A percentile compares a stretch with the other conserved stretches of the same genome.
phyloP scores from a whole-genome alignment of 352 stramenopile species.

The Thraustochytrium sp. region DNA sequence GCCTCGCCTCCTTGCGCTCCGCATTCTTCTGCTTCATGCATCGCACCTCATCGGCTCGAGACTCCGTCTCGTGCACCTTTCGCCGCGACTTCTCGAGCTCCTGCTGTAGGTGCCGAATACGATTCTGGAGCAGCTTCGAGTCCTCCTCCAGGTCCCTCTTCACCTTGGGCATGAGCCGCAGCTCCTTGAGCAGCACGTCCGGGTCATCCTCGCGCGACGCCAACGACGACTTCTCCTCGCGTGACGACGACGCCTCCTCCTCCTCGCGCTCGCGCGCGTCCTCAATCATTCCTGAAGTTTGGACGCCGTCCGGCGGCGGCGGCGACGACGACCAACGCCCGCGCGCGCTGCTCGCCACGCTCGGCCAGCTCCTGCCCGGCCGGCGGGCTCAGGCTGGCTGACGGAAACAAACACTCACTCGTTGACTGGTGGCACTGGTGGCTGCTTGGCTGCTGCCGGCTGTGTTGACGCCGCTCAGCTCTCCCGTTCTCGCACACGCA shows the following conservation, averaged over 20 bases:
- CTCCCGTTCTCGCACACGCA: no score
- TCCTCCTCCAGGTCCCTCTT: conserved; percentile 32
- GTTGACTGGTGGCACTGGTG: no score
- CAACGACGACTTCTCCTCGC: neutral
- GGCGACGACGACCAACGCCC: no score
- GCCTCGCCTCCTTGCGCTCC: neutral
- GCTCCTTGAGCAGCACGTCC: neutral
- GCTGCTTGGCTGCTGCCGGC: no score
- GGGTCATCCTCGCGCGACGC: neutral
- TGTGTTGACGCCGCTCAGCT: no score
- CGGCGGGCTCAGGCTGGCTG: no score
- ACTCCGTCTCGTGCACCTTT: conserved; percentile 26
- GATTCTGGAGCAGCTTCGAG: conserved; percentile 1
- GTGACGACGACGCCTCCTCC: neutral
- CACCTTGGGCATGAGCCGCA: conserved; percentile 8
- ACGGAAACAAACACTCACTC: no score
- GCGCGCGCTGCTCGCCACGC: no score
- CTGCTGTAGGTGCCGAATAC: conserved; percentile 20
- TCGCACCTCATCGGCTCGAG: neutral
- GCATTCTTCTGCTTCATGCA: conserved; percentile 12
- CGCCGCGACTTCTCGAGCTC: conserved; percentile 6
- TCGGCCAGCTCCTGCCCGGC: no score
- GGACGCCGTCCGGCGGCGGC: no score
- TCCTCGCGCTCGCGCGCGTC: no score
- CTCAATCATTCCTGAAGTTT: no score